Percentiles rank a stretch among this genome's conserved stretches.
phyloP scores from a whole-genome alignment of 2,329 filamentous ascomycete species.

The Cytospora paraplurivora region DNA sequence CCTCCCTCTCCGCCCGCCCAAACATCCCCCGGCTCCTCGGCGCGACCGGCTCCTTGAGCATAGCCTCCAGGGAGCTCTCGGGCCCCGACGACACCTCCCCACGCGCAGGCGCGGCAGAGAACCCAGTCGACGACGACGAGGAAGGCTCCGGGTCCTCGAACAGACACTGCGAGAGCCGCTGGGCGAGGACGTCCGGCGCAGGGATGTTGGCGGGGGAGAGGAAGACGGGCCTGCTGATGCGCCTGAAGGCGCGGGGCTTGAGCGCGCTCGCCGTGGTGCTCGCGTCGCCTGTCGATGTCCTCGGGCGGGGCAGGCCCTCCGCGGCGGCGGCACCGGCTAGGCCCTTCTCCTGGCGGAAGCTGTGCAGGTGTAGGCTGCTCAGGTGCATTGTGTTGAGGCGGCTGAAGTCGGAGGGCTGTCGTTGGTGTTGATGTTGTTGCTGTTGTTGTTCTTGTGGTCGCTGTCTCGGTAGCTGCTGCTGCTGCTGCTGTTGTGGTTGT shows the following conservation, averaged over 20 bases:
- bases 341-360: not conserved
- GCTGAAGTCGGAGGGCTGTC: conserved; percentile 18
- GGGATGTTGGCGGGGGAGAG: conserved; percentile 21
- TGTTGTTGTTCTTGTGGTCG: too few relatives aligned
- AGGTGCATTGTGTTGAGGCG: conserved; percentile 26
- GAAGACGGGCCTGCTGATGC: conserved; percentile 28
- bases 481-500: not conserved
- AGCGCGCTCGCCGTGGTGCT: conserved; percentile 11
- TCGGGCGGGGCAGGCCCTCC: conserved; percentile 11
- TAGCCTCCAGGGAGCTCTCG: conserved; percentile 22
- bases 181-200: conserved; percentile 23
- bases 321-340: not conserved
- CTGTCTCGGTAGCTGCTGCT: not conserved
- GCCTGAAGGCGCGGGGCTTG: conserved; percentile 25
- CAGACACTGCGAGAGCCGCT: conserved; percentile 26
- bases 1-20: conserved; percentile 21
- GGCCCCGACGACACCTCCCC: not conserved
- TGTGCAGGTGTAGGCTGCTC: not conserved
- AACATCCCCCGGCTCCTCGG: conserved; percentile 18
- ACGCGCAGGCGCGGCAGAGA: not conserved
- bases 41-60: conserved; percentile 25
- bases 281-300: conserved; percentile 21
- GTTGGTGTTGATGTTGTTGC: not conserved
- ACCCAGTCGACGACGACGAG: not conserved
- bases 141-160: conserved; percentile 15